Conservation (phyloP, 768 basidiomycete genomes). For the Termitomyces eurrhizus region DNA sequence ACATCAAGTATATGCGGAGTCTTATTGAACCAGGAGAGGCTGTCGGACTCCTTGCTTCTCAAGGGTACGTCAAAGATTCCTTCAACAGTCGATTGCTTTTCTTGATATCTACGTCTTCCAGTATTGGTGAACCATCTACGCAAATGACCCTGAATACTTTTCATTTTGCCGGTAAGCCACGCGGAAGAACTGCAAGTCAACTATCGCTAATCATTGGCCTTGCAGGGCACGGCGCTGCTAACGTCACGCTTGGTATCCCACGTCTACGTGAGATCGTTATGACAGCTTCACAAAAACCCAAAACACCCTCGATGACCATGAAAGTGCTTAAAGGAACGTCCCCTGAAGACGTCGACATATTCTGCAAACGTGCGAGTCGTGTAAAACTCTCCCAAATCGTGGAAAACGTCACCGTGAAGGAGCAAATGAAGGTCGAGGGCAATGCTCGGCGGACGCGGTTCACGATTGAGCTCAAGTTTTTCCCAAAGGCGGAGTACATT, state of each 20-base stretch:
- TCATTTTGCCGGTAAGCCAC: slow-evolving; percentile 84
- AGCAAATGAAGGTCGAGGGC: slow-evolving; percentile 64
- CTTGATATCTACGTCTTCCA: slow-evolving; percentile 27
- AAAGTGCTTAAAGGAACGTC: slow-evolving; percentile 52
- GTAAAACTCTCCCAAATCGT: slow-evolving; percentile 87
- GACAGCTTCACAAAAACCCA: slow-evolving; percentile 94
- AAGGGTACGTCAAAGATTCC: slow-evolving; percentile 61
- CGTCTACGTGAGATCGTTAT: slow-evolving; percentile 98
- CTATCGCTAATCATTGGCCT: background rate
- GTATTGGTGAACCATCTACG: slow-evolving; percentile 97
- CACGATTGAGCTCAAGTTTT: slow-evolving; percentile 78
- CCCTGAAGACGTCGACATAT: slow-evolving; percentile 56
- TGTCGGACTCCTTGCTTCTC: slow-evolving; percentile 94
- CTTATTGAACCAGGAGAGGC: slow-evolving; percentile 97
- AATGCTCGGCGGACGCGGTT: slow-evolving; percentile 75
- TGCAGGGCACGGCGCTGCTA: slow-evolving; percentile 94
- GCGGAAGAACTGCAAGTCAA: background rate
- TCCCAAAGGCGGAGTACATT: slow-evolving; percentile 78
- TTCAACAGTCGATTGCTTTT: background rate
- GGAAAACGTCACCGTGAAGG: slow-evolving; percentile 77
- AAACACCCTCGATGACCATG: slow-evolving; percentile 97
- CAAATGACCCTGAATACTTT: slow-evolving; percentile 99
- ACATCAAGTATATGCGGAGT: slow-evolving; percentile 89
- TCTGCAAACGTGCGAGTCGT: slow-evolving; percentile 87
- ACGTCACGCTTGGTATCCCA: slow-evolving; percentile 98